These are phyloP conservation scores for Trichoderma sp. DNA, from an alignment of 2,329 filamentous ascomycete species.

Conservation along the genomic window DNA sequence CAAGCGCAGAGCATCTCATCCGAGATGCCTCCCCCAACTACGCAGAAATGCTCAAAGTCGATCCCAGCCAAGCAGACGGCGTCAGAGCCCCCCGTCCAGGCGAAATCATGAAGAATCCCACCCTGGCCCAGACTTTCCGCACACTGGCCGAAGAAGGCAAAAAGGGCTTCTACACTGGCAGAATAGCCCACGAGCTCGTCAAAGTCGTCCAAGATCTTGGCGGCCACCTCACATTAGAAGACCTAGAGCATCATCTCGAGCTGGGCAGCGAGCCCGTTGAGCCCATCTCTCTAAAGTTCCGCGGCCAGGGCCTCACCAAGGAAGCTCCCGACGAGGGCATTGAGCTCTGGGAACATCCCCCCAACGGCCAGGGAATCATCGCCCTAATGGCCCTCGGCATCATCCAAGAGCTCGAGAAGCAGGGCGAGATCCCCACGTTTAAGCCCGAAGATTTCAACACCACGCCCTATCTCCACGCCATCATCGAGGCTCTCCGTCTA, in stretches of 20 bases:
- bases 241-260: constrained; percentile 74
- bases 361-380: constrained; percentile 94
- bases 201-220: constrained; percentile 77
- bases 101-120: constrained; percentile 87
- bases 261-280: constrained; percentile 76
- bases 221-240: constrained; percentile 76
- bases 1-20: constrained; percentile 63
- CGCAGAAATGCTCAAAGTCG: constrained; percentile 82
- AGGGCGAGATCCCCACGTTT: constrained; percentile 75
- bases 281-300: constrained; percentile 80
- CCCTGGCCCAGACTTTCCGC: constrained; percentile 79
- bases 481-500: constrained; percentile 86
- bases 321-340: constrained; percentile 55
- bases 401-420: constrained; percentile 79
- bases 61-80: constrained; percentile 68
- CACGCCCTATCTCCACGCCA: constrained; percentile 76
- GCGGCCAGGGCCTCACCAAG: constrained; percentile 58
- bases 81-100: constrained; percentile 76
- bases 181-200: constrained; percentile 79
- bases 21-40: constrained; percentile 81
- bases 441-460: constrained; percentile 76
- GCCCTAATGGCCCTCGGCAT: constrained; percentile 94
- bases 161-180: constrained; percentile 86
- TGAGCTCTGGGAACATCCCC: constrained; percentile 94
- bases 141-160: constrained; percentile 79